A percentile compares a stretch with the other conserved stretches of the same genome.
Conservation (phyloP, 495 filamentous ascomycete species). For the Penicillium odoratum region DNA sequence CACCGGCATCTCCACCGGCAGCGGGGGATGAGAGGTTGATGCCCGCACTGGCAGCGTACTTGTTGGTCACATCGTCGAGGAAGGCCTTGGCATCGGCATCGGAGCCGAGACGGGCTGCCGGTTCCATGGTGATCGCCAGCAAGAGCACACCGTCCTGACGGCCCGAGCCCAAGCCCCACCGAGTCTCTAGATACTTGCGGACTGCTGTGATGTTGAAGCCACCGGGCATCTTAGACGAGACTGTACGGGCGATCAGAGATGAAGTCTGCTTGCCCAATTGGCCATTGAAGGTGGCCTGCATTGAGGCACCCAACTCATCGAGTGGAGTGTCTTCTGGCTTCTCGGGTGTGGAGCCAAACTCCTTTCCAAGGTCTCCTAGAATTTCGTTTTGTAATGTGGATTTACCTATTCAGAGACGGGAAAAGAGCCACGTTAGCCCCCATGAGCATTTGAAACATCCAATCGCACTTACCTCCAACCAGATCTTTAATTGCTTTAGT, state of each 20-base stretch:
- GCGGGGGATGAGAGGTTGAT: conserved; percentile 78
- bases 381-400: conserved; percentile 98
- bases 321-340: conserved; percentile 97
- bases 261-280: conserved; percentile 96
- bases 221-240: conserved; percentile 99
- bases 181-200: conserved; percentile 89
- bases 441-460: background rate
- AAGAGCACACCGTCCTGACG: conserved; percentile 90
- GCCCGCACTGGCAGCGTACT: conserved; percentile 84
- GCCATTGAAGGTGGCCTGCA: conserved; percentile 97
- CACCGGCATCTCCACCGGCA: conserved; percentile 72
- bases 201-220: conserved; percentile 97
- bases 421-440: background rate
- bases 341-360: conserved; percentile 97
- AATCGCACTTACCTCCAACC: conserved; percentile 76
- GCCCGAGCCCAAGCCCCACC: conserved; percentile 86
- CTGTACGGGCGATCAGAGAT: conserved; percentile 87
- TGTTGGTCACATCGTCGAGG: conserved; percentile 81
- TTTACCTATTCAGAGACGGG: conserved; percentile 63
- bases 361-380: conserved; percentile 91
- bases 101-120: conserved; percentile 78
- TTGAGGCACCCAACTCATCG: conserved; percentile 90
- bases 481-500: conserved; percentile 98
- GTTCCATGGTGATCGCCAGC: conserved; percentile 90
- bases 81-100: conserved; percentile 90